Evolutionary conservation across 768 basidiomycete genomes (phyloP).

Genomic region (Serendipita sp.): DNA sequence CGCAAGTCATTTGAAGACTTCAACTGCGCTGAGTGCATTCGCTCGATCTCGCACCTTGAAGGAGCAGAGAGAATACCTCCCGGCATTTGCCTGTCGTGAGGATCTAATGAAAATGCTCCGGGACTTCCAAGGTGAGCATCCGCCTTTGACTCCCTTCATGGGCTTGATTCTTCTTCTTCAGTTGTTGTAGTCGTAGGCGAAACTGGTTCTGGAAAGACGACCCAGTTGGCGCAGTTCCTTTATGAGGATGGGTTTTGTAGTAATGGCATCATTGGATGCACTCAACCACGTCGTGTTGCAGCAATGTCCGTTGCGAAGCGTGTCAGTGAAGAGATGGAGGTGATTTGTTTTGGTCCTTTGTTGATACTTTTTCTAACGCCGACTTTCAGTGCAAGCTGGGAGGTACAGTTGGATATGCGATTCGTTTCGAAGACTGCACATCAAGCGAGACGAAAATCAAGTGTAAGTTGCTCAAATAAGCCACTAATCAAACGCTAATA

Average conservation of each 20-base stretch:
- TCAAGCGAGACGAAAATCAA: slow-evolving; percentile 90
- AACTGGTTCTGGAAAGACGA: slow-evolving; percentile 99
- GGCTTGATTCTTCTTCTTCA: slow-evolving; percentile 18
- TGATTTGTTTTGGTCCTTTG: slow-evolving; percentile 20
- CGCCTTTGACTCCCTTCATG: not conserved
- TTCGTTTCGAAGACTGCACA: slow-evolving; percentile 97
- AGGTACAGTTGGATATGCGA: slow-evolving; percentile 84
- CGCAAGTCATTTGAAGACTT: slow-evolving; percentile 77
- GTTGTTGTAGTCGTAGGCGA: slow-evolving; percentile 96
- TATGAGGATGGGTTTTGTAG: slow-evolving; percentile 94
- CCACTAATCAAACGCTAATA: not conserved
- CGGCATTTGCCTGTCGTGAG: slow-evolving; percentile 93
- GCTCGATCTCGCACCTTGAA: slow-evolving; percentile 70
- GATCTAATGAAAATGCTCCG: slow-evolving; percentile 75
- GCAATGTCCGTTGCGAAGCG: slow-evolving; percentile 99
- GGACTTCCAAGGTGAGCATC: slow-evolving; percentile 74
- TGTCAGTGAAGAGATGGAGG: slow-evolving; percentile 99
- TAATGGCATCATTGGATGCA: slow-evolving; percentile 86
- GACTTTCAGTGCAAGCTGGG: slow-evolving; percentile 65
- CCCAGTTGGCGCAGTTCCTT: slow-evolving; percentile 85
- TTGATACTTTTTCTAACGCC: not conserved
- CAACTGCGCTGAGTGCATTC: slow-evolving; percentile 64
- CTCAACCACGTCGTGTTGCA: slow-evolving; percentile 94
- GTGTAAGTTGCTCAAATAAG: slow-evolving; percentile 40
- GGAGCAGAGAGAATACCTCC: slow-evolving; percentile 91